A percentile compares a stretch with the other conserved stretches of the same genome.
phyloP scores from a whole-genome alignment of 192 early-diverging fungal genomes.

The Coemansia sp. region DNA sequence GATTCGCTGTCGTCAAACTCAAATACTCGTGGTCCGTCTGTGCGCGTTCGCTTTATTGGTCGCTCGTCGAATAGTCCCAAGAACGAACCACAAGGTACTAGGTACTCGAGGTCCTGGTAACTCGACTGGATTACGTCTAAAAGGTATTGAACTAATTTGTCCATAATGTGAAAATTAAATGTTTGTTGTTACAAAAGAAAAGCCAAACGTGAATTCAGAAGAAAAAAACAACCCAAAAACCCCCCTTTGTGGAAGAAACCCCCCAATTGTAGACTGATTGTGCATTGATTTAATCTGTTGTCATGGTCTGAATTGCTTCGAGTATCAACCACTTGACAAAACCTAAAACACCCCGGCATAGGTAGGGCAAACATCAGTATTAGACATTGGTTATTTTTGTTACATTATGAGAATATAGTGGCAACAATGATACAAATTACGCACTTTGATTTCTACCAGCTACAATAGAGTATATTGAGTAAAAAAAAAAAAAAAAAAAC shows the following conservation, averaged over 20 bases:
- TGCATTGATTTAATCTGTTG: no score
- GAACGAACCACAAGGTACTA: conserved; percentile 57
- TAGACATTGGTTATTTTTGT: no score
- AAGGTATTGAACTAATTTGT: conserved; percentile 40
- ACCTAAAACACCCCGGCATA: no score
- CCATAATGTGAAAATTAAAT: conserved; percentile 2
- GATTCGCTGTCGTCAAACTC: conserved; percentile 56
- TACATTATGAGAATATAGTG: no score
- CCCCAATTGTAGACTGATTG: not conserved
- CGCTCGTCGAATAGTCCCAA: conserved; percentile 57
- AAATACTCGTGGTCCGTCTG: conserved; percentile 13
- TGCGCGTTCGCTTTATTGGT: conserved; percentile 47
- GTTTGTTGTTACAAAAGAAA: conserved; percentile 2
- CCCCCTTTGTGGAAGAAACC: not conserved
- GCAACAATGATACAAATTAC: no score
- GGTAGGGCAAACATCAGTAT: no score
- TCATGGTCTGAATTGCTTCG: no score
- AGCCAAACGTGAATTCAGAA: not conserved
- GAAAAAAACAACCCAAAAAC: no score
- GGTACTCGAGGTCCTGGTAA: conserved; percentile 51
- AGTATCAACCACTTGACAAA: no score
- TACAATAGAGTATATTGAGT: no score
- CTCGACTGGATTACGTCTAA: conserved; percentile 50
- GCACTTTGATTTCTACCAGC: no score
- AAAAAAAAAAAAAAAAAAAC: no score